These are phyloP conservation scores for Rubia tinctorum DNA, from an alignment of 305 asterid species.

Conservation along the genomic window DNA sequence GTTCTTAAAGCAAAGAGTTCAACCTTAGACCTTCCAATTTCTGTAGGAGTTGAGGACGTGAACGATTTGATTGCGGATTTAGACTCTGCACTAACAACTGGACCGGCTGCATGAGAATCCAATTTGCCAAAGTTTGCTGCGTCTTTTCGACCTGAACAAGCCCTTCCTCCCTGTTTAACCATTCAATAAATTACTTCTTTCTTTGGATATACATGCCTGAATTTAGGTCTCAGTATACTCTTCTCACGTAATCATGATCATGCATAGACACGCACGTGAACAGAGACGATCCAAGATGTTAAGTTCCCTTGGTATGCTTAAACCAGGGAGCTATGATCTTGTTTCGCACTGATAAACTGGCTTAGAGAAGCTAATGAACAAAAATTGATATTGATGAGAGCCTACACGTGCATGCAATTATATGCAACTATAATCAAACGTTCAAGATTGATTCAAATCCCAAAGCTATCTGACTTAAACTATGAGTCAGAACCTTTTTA, in stretches of 20 bases:
- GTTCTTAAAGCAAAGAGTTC: constrained; percentile 84
- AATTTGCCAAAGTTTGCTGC: not conserved
- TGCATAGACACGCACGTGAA: no score
- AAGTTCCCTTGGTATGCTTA: no score
- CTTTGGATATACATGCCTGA: not conserved
- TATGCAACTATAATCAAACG: not conserved
- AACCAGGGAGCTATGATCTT: no score
- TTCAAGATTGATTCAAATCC: not conserved
- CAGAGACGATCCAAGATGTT: no score
- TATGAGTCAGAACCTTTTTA: not conserved
- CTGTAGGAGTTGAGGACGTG: constrained; percentile 87
- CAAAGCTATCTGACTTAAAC: not conserved
- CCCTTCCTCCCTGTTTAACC: not conserved
- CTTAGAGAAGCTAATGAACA: not conserved
- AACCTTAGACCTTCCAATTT: constrained; percentile 74
- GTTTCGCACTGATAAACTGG: no score
- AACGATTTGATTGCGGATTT: constrained; percentile 74
- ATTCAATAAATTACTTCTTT: not conserved
- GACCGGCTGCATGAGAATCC: constrained; percentile 26
- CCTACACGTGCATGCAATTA: not conserved
- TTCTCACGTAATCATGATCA: no score
- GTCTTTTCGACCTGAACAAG: not conserved
- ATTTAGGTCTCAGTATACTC: not conserved
- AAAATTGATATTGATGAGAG: not conserved
- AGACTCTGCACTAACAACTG: constrained; percentile 53